These are phyloP conservation scores for Aspergillus persii DNA, from an alignment of 2,329 filamentous ascomycete species.

Conservation along the genomic window DNA sequence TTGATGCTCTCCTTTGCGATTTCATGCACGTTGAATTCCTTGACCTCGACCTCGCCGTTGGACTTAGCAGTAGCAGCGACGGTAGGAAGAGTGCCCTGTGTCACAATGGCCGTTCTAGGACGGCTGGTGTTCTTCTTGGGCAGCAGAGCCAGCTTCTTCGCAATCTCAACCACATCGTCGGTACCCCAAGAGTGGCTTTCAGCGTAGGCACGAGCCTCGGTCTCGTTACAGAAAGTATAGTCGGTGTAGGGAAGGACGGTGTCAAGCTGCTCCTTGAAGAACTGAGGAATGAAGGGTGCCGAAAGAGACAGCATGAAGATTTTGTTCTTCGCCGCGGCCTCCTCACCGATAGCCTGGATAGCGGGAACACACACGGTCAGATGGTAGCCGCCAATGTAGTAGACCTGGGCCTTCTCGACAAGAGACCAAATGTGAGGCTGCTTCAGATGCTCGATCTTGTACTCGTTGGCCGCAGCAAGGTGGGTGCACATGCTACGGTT, in stretches of 20 bases:
- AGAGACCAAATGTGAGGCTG: constrained; percentile 86
- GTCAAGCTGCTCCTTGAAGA: constrained; percentile 96
- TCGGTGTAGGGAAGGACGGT: constrained; percentile 87
- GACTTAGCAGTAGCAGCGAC: constrained; percentile 73
- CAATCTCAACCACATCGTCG: constrained; percentile 79
- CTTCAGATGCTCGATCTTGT: constrained; percentile 92
- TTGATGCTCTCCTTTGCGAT: constrained; percentile 78
- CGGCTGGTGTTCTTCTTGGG: constrained; percentile 89
- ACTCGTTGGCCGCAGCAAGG: constrained; percentile 93
- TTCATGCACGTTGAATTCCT: constrained; percentile 76
- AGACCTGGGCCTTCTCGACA: constrained; percentile 82
- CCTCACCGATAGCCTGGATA: constrained; percentile 82
- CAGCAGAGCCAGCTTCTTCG: constrained; percentile 77
- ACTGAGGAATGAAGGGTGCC: constrained; percentile 92
- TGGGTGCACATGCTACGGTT: constrained; percentile 94
- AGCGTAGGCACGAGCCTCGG: constrained; percentile 84
- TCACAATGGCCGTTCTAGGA: constrained; percentile 84
- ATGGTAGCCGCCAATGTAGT: constrained; percentile 95
- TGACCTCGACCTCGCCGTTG: constrained; percentile 62
- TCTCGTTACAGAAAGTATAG: constrained; percentile 95
- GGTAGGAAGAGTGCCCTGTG: constrained; percentile 89
- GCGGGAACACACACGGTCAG: constrained; percentile 93
- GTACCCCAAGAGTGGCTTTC: constrained; percentile 73
- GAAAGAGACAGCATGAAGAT: constrained; percentile 85
- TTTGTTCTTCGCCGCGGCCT: constrained; percentile 88